phyloP scores from a whole-genome alignment of 768 basidiomycete genomes.

The Mycena indigotica region DNA sequence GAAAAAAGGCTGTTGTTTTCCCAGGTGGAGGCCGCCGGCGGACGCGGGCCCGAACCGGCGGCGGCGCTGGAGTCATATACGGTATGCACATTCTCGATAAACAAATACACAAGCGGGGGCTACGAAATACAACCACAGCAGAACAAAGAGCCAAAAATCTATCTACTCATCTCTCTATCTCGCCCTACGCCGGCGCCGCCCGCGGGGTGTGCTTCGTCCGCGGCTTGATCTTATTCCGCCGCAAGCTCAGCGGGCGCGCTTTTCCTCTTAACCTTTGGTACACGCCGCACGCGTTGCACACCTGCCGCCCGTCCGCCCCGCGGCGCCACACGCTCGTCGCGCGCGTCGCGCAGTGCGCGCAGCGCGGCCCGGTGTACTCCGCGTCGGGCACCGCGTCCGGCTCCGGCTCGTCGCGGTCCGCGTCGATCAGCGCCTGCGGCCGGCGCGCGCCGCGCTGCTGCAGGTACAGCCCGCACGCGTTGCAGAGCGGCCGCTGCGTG shows the following conservation, averaged over 20 bases:
- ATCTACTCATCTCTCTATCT: no score
- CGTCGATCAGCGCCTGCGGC: conserved; percentile 11
- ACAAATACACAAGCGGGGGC: no score
- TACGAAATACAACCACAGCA: no score
- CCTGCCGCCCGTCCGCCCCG: background rate
- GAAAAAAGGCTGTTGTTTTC: no score
- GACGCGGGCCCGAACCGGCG: no score
- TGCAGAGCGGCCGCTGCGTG: conserved; percentile 8
- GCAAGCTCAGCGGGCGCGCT: background rate
- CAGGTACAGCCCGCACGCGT: conserved; percentile 16
- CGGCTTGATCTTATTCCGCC: conserved; percentile 3
- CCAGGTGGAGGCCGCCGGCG: no score
- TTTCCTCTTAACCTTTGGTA: conserved; percentile 1
- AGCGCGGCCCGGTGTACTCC: conserved; percentile 4
- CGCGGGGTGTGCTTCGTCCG: conserved; percentile 2
- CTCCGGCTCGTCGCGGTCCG: conserved; percentile 3
- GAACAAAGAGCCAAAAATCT: no score
- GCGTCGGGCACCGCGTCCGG: background rate
- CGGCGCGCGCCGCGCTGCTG: conserved; percentile 5
- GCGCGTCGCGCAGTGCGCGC: conserved; percentile 1
- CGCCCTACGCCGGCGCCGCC: no score
- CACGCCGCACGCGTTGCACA: conserved; percentile 8
- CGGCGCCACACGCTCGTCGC: conserved; percentile 1
- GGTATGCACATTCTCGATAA: no score
- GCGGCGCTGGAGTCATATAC: no score